These are phyloP conservation scores for Candida maesae DNA, from an alignment of 805 yeast genomes.

Conservation along the genomic window DNA sequence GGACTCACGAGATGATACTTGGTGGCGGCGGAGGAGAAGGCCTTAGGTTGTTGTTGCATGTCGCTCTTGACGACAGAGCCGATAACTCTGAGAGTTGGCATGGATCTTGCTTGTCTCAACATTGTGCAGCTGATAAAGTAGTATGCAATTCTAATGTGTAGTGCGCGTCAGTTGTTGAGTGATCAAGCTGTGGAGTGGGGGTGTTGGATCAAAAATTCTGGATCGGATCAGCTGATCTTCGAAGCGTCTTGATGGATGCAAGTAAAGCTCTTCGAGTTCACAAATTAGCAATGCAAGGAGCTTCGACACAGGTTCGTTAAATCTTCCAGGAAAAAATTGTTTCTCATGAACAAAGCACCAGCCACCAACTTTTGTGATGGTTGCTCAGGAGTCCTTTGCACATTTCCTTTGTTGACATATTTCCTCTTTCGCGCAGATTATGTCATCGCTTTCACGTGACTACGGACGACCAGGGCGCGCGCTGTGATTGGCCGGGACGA, in stretches of 20 bases:
- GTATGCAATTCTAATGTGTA: too few species aligned
- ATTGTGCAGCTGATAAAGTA: conserved; percentile 6
- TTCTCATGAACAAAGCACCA: not conserved
- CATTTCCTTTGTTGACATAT: not conserved
- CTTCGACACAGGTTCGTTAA: too few species aligned
- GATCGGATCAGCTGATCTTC: too few species aligned
- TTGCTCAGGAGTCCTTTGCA: not conserved
- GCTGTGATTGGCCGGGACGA: not conserved
- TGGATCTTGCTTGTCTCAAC: conserved; percentile 29
- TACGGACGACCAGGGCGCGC: too few species aligned
- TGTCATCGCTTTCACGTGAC: too few species aligned
- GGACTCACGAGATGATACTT: conserved; percentile 22
- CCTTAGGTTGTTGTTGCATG: conserved; percentile 10
- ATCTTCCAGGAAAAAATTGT: not conserved
- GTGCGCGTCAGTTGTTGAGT: too few species aligned
- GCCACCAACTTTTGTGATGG: not conserved
- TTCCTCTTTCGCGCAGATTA: not conserved
- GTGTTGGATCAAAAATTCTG: too few species aligned
- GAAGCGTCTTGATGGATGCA: too few species aligned
- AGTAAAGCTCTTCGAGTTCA: too few species aligned
- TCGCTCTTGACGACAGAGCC: conserved; percentile 11
- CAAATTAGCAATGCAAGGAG: too few species aligned
- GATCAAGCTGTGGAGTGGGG: too few species aligned
- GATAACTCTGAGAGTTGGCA: conserved; percentile 24
- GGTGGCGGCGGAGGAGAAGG: conserved; percentile 11